Conservation (phyloP, 2,329 filamentous ascomycete species). For the Cephalotrichum gorgonifer region DNA sequence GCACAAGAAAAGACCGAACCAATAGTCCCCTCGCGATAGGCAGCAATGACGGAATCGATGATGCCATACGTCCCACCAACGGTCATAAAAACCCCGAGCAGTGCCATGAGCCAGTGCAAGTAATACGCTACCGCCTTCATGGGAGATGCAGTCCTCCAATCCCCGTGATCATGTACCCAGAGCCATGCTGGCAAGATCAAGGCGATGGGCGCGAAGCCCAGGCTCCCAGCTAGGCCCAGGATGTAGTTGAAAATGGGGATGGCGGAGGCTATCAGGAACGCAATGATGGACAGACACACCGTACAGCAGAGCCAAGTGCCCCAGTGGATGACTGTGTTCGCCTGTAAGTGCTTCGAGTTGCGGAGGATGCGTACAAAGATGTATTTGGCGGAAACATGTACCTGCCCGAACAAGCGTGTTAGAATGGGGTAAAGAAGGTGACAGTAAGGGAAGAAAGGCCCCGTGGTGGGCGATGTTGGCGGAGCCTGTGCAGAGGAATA, state of each 20-base stretch:
- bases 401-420: background rate
- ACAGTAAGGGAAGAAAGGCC: too few species aligned
- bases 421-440: too few species aligned
- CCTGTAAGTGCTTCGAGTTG: constrained; percentile 17
- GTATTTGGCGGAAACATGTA: constrained; percentile 15
- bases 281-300: background rate
- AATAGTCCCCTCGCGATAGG: background rate
- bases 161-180: constrained; percentile 14
- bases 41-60: background rate
- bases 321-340: constrained; percentile 18
- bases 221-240: constrained; percentile 17
- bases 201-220: constrained; percentile 19
- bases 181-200: constrained; percentile 17
- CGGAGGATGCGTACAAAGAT: constrained; percentile 18
- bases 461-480: too few species aligned
- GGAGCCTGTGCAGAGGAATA: too few species aligned
- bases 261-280: constrained; percentile 6
- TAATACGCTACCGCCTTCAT: constrained; percentile 11
- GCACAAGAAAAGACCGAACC: background rate
- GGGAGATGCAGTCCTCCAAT: constrained; percentile 10
- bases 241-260: constrained; percentile 17
- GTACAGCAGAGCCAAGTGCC: constrained; percentile 12
- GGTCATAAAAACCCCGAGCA: constrained; percentile 15
- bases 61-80: constrained; percentile 14
- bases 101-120: constrained; percentile 13